Conservation (phyloP, 306 rosid genomes). For the Neltuma alba region DNA sequence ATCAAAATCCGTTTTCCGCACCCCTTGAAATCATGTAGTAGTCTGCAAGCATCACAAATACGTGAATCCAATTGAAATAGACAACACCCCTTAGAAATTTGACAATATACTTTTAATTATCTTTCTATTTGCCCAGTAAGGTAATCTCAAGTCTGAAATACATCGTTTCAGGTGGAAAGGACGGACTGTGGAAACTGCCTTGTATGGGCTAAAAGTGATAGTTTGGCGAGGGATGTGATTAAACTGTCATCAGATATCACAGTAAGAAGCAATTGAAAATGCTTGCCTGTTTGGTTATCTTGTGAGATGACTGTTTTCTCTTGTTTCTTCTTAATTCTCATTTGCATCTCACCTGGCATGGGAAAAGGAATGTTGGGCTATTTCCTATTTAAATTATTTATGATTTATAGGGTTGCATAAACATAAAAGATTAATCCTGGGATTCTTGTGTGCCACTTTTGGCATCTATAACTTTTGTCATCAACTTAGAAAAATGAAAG, state of each 20-base stretch:
- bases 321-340: background rate
- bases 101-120: background rate
- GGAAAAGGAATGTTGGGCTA: slow-evolving; percentile 7
- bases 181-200: slow-evolving; percentile 74
- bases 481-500: background rate
- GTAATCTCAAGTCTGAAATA: slow-evolving; percentile 19
- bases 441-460: background rate
- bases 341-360: slow-evolving; percentile 23
- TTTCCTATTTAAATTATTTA: slow-evolving; percentile 3
- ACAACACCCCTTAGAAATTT: background rate
- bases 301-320: slow-evolving; percentile 8
- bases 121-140: background rate
- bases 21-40: no score
- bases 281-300: background rate
- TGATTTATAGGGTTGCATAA: slow-evolving; percentile 19
- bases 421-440: background rate
- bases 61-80: no score
- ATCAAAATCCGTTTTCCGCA: no score
- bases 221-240: slow-evolving; percentile 78
- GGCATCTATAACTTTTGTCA: background rate
- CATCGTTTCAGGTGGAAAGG: slow-evolving; percentile 62
- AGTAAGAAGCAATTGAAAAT: slow-evolving; percentile 48
- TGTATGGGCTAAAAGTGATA: slow-evolving; percentile 91
- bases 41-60: no score
- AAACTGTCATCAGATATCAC: slow-evolving; percentile 61